Conservation (phyloP, 805 yeast species). For the Ogataea pilisensis region DNA sequence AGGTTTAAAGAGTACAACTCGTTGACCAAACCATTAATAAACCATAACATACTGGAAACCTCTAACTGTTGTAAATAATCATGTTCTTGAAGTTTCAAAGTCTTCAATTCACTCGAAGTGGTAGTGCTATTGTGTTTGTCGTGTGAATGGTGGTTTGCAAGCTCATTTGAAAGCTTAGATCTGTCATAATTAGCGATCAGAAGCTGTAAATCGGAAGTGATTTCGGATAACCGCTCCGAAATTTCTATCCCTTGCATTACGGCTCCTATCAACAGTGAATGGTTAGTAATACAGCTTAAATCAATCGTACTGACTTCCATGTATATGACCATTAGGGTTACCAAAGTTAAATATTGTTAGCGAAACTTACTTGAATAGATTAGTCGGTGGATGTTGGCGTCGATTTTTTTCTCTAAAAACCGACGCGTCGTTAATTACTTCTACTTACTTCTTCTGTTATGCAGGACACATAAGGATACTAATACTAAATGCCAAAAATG, state of each 20-base stretch:
- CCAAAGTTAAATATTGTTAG: too few species aligned
- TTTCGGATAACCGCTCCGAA: background rate
- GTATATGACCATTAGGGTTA: too few species aligned
- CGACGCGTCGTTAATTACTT: too few species aligned
- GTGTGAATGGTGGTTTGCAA: background rate
- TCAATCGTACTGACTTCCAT: too few species aligned
- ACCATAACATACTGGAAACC: slow-evolving; percentile 30
- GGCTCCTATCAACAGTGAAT: too few species aligned
- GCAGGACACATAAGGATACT: too few species aligned
- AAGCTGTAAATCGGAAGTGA: slow-evolving; percentile 1
- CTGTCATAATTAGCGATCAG: slow-evolving; percentile 10
- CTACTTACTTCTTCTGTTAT: too few species aligned
- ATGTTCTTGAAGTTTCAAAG: slow-evolving; percentile 9
- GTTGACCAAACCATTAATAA: slow-evolving; percentile 26
- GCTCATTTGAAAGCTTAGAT: slow-evolving; percentile 9
- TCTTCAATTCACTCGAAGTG: background rate
- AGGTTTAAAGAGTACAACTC: slow-evolving; percentile 18
- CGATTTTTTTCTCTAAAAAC: too few species aligned
- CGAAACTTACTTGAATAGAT: too few species aligned
- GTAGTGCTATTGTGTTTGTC: background rate
- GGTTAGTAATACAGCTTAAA: too few species aligned
- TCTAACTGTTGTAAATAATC: slow-evolving; percentile 25
- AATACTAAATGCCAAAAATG: too few species aligned
- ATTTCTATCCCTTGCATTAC: background rate
- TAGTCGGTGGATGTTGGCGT: too few species aligned